Evolutionary conservation across 2,329 filamentous ascomycete genomes (phyloP), one percentile per base, ranked within the genome.

Genomic region (Nakataea oryzae): DNA sequence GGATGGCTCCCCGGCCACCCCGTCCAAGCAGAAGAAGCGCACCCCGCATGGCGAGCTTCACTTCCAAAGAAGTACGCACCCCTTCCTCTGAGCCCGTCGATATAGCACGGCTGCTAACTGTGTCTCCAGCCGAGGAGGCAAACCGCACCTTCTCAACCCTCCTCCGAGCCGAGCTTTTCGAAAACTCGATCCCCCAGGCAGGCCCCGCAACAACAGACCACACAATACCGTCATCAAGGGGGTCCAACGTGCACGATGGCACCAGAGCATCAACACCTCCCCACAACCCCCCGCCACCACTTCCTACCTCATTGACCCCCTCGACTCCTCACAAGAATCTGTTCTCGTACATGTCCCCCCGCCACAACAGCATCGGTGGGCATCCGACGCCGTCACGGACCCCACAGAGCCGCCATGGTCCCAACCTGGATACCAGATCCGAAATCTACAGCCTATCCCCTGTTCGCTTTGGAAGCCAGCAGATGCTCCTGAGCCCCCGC

Each of bases 271-370:
- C 89, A 67, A 97, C 93, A 7, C 93, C 93, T 57, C 93, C 93
- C 29, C 86, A 82, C 63, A 86, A 86, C 67, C 74, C 85, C 17
- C 77, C 81, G 17, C 79, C 85, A 14, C 80, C 84, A 28, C 75
- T 92, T n/a, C 87, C 90, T 13, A 84, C 88, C 1, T 87, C 86
- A 62, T 81, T 95, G 63, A 96, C 93, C 0, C 95, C 95, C 0
- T 96, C 93, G 1, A 99, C 95, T 4, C 95, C 95, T 12, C 92
- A 96, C 75, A 97, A 97, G 77, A 99, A 99, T 67, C 84, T 99
- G 54, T 97, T 99, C 72, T 91, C 89, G 29, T 97, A 96, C 73
- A 87, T 91, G 75, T 93, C 90, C 3, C 89, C 90, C 2, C 80
- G 81, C 28, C 85, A 91, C 69, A 84, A 79, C 63, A 83, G 85